Percentiles rank a stretch among this genome's conserved stretches.
These are phyloP conservation scores for Sporobolomyces pararoseus DNA, from an alignment of 768 basidiomycete species.

Conservation along the genomic window DNA sequence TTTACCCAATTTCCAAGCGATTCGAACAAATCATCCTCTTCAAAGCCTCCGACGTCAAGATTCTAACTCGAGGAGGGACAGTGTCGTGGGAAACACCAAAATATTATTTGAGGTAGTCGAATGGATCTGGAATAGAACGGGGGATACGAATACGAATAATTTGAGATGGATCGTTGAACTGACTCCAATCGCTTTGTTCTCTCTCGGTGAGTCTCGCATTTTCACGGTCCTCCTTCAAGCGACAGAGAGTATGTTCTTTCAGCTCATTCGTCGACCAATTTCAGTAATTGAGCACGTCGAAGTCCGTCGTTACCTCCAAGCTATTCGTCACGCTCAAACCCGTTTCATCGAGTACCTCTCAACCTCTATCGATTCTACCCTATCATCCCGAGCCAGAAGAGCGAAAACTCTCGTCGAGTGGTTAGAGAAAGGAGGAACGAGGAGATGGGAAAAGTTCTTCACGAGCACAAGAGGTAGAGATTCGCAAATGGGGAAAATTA, in stretches of 20 bases:
- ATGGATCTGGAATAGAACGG: background rate
- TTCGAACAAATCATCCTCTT: background rate
- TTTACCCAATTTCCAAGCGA: background rate
- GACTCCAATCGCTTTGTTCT: background rate
- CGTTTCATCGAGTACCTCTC: background rate
- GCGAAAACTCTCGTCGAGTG: background rate
- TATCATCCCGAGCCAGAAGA: background rate
- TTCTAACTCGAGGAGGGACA: background rate
- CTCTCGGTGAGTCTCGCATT: background rate
- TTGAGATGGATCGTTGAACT: background rate
- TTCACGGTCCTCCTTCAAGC: background rate
- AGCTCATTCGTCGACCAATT: too few relatives aligned
- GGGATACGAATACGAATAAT: background rate
- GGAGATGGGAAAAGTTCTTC: too few relatives aligned
- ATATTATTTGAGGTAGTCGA: background rate
- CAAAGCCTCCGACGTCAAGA: background rate
- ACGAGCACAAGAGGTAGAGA: too few relatives aligned
- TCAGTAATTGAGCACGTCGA: background rate
- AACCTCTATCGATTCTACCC: background rate
- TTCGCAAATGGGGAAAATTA: background rate
- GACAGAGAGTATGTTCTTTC: too few relatives aligned
- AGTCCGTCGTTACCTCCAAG: background rate
- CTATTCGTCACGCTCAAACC: background rate
- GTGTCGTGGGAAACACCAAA: too few relatives aligned
- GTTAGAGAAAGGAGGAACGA: background rate